Conservation (phyloP, 768 basidiomycete genomes). For the Boletus tylopilopsis region DNA sequence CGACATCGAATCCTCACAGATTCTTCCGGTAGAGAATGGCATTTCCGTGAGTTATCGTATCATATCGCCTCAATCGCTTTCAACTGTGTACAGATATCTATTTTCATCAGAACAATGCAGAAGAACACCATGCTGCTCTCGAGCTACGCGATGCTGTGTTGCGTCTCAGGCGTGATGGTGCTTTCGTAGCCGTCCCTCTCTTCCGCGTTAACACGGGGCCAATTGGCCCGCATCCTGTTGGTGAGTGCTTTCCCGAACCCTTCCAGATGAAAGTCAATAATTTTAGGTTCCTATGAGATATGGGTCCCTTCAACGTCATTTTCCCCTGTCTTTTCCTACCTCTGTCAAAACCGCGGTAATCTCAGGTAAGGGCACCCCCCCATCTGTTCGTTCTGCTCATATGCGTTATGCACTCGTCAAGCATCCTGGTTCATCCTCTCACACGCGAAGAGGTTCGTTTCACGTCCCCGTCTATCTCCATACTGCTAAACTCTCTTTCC, state of each 20-base stretch:
- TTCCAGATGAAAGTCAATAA: background rate
- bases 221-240: conserved; percentile 73
- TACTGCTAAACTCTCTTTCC: background rate
- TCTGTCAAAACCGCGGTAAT: conserved; percentile 61
- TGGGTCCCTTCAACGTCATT: conserved; percentile 79
- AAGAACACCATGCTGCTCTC: conserved; percentile 61
- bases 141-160: conserved; percentile 70
- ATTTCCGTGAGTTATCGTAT: conserved; percentile 62
- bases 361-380: conserved; percentile 48
- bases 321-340: conserved; percentile 70
- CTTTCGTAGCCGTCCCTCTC: conserved; percentile 76
- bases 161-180: conserved; percentile 65
- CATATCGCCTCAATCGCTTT: background rate
- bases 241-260: conserved; percentile 35
- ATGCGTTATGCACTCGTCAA: conserved; percentile 24
- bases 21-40: conserved; percentile 57
- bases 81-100: conserved; percentile 57
- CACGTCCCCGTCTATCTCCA: background rate
- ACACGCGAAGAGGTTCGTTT: conserved; percentile 62
- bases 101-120: conserved; percentile 64
- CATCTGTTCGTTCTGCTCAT: background rate
- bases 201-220: conserved; percentile 67
- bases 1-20: background rate
- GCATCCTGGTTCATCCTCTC: conserved; percentile 71
- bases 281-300: conserved; percentile 72